Conservation (phyloP, 495 filamentous ascomycete species). For the Penicillium malachiteum region DNA sequence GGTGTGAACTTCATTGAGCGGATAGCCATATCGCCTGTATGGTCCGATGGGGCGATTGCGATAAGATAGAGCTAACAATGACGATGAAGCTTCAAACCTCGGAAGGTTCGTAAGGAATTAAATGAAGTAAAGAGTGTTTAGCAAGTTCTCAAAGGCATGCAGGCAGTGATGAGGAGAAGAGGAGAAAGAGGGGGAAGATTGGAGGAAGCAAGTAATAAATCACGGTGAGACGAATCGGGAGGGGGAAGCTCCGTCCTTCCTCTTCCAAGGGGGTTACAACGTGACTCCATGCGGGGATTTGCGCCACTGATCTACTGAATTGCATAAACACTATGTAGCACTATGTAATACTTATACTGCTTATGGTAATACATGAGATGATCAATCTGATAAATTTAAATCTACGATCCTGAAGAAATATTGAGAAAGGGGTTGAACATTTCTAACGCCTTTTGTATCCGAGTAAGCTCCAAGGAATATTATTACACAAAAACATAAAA, state of each 20-base stretch:
- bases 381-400: background rate
- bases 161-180: background rate
- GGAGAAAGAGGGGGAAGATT: background rate
- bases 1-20: constrained; percentile 70
- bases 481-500: constrained; percentile 1
- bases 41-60: background rate
- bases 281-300: constrained; percentile 21
- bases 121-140: background rate
- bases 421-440: background rate
- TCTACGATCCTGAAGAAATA: background rate
- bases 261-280: background rate
- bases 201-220: background rate
- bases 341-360: too few relatives aligned
- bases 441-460: constrained; percentile 1
- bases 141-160: background rate
- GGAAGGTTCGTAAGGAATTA: background rate
- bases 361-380: background rate
- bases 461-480: background rate
- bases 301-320: constrained; percentile 1
- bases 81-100: background rate
- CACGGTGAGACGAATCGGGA: background rate
- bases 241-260: too few relatives aligned
- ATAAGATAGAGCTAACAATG: constrained; percentile 8
- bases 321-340: background rate
- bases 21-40: constrained; percentile 55